Evolutionary conservation across 2,329 filamentous ascomycete species (phyloP), one percentile per base, ranked within the genome.

Genomic region (Amylocarpus encephaloides): DNA sequence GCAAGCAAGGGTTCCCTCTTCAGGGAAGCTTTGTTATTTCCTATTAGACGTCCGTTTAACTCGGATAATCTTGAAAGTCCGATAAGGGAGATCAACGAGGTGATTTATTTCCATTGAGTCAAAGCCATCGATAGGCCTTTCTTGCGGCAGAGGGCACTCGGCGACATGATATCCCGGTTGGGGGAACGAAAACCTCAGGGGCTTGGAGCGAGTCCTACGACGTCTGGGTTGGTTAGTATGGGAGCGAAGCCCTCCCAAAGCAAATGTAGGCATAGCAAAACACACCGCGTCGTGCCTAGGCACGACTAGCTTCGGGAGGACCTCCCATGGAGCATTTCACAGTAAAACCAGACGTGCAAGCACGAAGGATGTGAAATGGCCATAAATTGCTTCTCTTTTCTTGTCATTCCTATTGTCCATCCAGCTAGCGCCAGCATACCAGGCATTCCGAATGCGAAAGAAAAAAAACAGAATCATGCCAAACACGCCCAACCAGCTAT

Each of bases 1-100:
- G 83, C 75, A 75, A 90, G 85, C 77, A 70, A 71, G 69, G 71
- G 70, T 73, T 66, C 55, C 49, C 58, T 57, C 47, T 55, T 62
- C 56, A 69, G 74, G 68, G 65, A 66, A 62, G 67, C 68, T 63
- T 65, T 70, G 69, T 62, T 67, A 65, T 71, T 93, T 77, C 63
- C 71, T 95, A 77, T 95, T 77, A 87, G 89, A 89, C 80, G 91
- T 79, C 82, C 82, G 86, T 95, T 83, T 95, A 95, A 85, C 89
- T 88, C 82, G 81, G 81, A 78, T 26, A 85, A 82, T 84, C 86
- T 88, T 85, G 66, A 75, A 62, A 64, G 33, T 71, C 52, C 59
- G 52, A 39, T 55, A 52, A 56, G 62, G 64, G 73, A 76, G 85
- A 81, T 83, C 80, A 77, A 84, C 81, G 83, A 83, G 88, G 86